These are phyloP conservation scores for Colletotrichum tamarilloi DNA, from an alignment of 2,329 filamentous ascomycete species.

Conservation along the genomic window DNA sequence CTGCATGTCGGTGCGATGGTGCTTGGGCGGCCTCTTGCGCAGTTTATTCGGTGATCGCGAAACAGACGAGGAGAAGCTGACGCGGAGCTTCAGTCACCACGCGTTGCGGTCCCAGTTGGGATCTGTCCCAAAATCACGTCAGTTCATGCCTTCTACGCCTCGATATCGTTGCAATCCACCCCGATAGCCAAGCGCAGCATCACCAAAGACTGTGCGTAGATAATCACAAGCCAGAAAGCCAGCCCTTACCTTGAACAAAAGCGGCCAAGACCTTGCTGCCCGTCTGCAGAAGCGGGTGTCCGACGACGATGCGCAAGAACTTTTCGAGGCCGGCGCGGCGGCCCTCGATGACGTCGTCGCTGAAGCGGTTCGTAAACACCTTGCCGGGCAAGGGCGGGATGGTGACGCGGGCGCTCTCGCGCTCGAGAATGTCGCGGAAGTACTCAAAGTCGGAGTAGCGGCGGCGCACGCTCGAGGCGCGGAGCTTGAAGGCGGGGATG, in stretches of 20 bases:
- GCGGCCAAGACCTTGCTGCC: constrained; percentile 96
- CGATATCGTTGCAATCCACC: background rate
- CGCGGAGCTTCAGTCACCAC: constrained; percentile 67
- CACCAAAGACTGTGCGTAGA: background rate
- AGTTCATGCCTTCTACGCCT: background rate
- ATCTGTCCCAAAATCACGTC: constrained; percentile 57
- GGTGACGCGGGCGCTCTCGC: constrained; percentile 91
- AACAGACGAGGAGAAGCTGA: constrained; percentile 24
- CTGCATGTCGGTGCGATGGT: constrained; percentile 29
- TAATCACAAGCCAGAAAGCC: constrained; percentile 42
- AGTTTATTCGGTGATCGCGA: constrained; percentile 32
- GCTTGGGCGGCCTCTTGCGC: constrained; percentile 30
- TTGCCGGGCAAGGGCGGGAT: constrained; percentile 97
- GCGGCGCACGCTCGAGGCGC: constrained; percentile 86
- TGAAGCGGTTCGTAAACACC: constrained; percentile 98
- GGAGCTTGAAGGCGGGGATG: constrained; percentile 98
- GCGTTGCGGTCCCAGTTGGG: constrained; percentile 93
- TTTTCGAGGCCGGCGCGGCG: constrained; percentile 90
- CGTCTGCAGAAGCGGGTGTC: constrained; percentile 95
- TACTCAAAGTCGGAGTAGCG: constrained; percentile 99
- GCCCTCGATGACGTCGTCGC: constrained; percentile 97
- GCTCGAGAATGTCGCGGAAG: constrained; percentile 97
- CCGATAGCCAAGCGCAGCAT: background rate
- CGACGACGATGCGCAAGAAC: constrained; percentile 97
- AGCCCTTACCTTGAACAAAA: constrained; percentile 86